These are phyloP conservation scores for Mucor irregularis DNA, from an alignment of 371 early-diverging fungal genomes.

Conservation along the genomic window DNA sequence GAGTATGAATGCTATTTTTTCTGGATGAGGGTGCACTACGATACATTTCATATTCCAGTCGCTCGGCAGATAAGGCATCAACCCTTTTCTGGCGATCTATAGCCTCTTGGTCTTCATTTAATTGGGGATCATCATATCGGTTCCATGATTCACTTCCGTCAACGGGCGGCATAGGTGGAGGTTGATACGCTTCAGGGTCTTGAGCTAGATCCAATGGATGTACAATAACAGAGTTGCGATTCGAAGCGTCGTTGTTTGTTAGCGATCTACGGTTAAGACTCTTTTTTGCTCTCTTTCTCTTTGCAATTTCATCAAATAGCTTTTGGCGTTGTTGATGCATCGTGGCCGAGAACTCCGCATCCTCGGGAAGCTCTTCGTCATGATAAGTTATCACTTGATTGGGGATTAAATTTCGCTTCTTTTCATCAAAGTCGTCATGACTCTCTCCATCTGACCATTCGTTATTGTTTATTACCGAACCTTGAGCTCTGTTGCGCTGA, in stretches of 20 bases:
- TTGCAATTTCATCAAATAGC: slow-evolving; percentile 27
- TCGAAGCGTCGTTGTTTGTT: neutral
- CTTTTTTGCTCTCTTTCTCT: slow-evolving; percentile 21
- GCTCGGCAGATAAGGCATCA: slow-evolving; percentile 13
- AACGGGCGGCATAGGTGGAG: slow-evolving; percentile 19
- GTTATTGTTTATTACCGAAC: neutral
- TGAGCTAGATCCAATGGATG: slow-evolving; percentile 27
- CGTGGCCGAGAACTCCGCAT: neutral
- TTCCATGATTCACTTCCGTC: slow-evolving; percentile 7
- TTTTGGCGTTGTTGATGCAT: slow-evolving; percentile 29
- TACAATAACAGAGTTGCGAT: slow-evolving; percentile 1
- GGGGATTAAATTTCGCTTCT: neutral
- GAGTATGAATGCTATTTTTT: neutral
- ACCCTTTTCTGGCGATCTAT: slow-evolving; percentile 11
- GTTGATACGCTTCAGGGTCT: slow-evolving; percentile 4
- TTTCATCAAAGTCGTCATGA: neutral
- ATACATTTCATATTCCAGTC: slow-evolving; percentile 29
- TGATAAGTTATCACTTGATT: slow-evolving; percentile 4
- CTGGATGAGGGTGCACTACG: too few species aligned
- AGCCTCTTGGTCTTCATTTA: slow-evolving; percentile 4
- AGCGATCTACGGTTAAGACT: slow-evolving; percentile 9
- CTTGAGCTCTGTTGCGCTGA: slow-evolving; percentile 3
- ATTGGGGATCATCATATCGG: slow-evolving; percentile 3
- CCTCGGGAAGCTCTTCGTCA: neutral
- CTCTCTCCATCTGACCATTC: slow-evolving; percentile 12